Evolutionary conservation across 352 stramenopile species (phyloP), one percentile per base, ranked within the genome.

Genomic region (Globisporangium spiculum): DNA sequence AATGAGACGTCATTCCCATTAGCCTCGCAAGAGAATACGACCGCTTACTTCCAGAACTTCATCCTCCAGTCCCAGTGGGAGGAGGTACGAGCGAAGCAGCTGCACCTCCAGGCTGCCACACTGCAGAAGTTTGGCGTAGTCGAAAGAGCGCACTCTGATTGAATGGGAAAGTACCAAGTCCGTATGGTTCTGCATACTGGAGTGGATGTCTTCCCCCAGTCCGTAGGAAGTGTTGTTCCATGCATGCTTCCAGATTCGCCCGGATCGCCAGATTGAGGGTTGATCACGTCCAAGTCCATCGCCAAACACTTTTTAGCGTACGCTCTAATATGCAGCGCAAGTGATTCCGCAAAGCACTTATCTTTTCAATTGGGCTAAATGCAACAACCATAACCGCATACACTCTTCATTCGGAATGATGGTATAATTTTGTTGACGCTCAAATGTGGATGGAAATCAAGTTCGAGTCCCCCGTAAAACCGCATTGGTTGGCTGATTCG

Each of bases 41-140:
- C 53, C 6, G 26, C 26, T 2, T 62, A 62, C 55, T 56, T 68
- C 9, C n/a, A 68, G 54, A 22, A 59, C 34, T 63, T 63, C 56
- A 56, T 68, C 18, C 38, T 57, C 26, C 30, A 34, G 24, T 8
- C 53, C 12, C 55, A 63, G 41, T 26, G 34, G 20, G 56, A 68
- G 20, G 24, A 50, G 24, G 58, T 59, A 38, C 63, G 54, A 9
- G 32, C 36, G 22, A 48, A 57, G 20, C 38, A 38, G 10, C 63
- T 68, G 12, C 26, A 54, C 8, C 27, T 68, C 9, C 54, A 68
- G 36, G 30, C 55, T 22, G 20, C 14, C 5, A 7, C 56, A 18
- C 22, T 68, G 14, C 14, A 68, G 36, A 44, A 46, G 22, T 44
- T 63, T 20, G 54, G 63, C 0, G 30, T 9, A 18, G 55, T 2